phyloP scores from a whole-genome alignment of 1,284 basidiomycete genomes.

The Pseudozyma pruni region DNA sequence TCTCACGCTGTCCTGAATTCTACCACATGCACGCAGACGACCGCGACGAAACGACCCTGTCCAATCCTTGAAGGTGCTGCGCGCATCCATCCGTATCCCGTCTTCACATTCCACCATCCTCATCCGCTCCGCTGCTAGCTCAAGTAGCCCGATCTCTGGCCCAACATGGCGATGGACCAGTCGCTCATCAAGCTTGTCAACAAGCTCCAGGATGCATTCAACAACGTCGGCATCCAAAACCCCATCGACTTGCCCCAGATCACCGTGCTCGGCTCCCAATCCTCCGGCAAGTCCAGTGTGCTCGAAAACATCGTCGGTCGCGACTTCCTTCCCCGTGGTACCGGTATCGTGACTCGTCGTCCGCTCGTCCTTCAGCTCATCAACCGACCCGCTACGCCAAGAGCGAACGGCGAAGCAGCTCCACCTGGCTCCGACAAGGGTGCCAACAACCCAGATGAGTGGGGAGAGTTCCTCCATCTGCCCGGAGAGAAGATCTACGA shows the following conservation, averaged over 20 bases:
- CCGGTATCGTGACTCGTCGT: slow-evolving; percentile 93
- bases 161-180: slow-evolving; percentile 61
- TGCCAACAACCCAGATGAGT: slow-evolving; percentile 73
- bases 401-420: slow-evolving; percentile 24
- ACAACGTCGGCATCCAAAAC: slow-evolving; percentile 70
- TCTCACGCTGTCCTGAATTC: neutral
- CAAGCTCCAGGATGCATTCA: slow-evolving; percentile 78
- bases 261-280: slow-evolving; percentile 71
- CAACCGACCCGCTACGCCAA: slow-evolving; percentile 72
- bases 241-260: slow-evolving; percentile 72
- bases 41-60: slow-evolving; percentile 19
- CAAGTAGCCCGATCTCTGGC: slow-evolving; percentile 2
- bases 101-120: neutral
- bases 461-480: slow-evolving; percentile 95
- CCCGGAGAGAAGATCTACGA: slow-evolving; percentile 96
- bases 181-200: slow-evolving; percentile 96
- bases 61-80: neutral
- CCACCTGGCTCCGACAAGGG: slow-evolving; percentile 10
- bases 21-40: slow-evolving; percentile 14
- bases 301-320: slow-evolving; percentile 77
- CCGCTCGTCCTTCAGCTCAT: slow-evolving; percentile 95
- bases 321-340: slow-evolving; percentile 93
- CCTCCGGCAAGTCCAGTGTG: slow-evolving; percentile 73
- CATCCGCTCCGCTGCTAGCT: slow-evolving; percentile 5
- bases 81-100: neutral